phyloP scores from a whole-genome alignment of 352 stramenopile species.

The Phytophthora fragariaefolia region DNA sequence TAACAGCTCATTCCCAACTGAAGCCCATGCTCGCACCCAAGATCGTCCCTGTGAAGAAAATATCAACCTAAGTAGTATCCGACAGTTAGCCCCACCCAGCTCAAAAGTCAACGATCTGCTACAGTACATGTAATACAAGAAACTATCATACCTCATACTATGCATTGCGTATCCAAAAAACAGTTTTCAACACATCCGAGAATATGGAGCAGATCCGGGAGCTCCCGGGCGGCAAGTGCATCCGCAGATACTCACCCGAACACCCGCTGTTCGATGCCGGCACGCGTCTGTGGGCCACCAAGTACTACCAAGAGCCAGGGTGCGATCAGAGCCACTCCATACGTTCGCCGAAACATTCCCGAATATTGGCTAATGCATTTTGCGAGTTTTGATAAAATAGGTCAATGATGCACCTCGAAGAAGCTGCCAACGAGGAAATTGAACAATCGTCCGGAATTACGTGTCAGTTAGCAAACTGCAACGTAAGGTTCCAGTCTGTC shows the following conservation, averaged over 20 bases:
- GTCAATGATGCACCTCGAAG: constrained; percentile 33
- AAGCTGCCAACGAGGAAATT: constrained; percentile 2
- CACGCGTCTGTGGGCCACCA: constrained; percentile 47
- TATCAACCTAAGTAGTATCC: background rate
- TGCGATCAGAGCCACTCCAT: constrained; percentile 6
- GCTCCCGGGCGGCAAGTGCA: constrained; percentile 53
- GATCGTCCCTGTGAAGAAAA: background rate
- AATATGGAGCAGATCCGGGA: constrained; percentile 41
- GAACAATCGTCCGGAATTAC: constrained; percentile 30
- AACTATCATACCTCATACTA: background rate
- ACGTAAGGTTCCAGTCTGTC: constrained; percentile 51
- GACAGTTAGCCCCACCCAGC: background rate
- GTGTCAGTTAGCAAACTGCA: constrained; percentile 56
- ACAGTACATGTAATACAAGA: too few species aligned
- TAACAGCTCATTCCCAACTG: background rate
- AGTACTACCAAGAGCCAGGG: constrained; percentile 52
- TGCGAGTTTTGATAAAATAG: constrained; percentile 18
- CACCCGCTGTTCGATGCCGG: constrained; percentile 54
- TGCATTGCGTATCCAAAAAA: background rate
- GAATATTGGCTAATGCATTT: constrained; percentile 5
- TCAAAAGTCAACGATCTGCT: too few species aligned
- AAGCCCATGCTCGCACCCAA: background rate
- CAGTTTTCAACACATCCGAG: too few species aligned
- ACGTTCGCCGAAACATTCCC: background rate
- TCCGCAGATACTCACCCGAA: constrained; percentile 59